These are phyloP conservation scores for Cercospora sojina DNA, from an alignment of 2,329 filamentous ascomycete species.

Conservation along the genomic window DNA sequence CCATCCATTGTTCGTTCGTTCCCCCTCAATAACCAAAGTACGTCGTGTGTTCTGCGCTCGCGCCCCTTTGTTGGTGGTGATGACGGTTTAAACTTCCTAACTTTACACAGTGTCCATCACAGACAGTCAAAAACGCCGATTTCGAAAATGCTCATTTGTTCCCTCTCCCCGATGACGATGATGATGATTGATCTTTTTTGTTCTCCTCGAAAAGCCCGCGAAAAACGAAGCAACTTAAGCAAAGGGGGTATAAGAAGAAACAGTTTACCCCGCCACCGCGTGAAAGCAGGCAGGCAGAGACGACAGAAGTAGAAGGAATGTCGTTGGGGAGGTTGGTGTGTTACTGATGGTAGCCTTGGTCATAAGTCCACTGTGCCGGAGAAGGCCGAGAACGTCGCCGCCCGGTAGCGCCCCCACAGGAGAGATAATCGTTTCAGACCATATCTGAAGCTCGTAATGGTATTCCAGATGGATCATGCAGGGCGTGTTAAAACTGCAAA, in stretches of 20 bases:
- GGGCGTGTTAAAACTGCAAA: background rate
- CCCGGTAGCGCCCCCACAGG: background rate
- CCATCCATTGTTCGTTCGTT: background rate
- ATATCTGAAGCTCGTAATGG: background rate
- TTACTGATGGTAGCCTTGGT: background rate
- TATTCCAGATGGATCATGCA: background rate
- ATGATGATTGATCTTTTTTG: background rate
- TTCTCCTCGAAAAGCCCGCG: background rate
- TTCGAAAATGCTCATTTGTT: constrained; percentile 1
- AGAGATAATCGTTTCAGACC: background rate
- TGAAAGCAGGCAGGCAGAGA: background rate
- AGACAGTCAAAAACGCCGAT: background rate
- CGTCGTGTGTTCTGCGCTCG: background rate
- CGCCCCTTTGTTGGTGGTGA: background rate
- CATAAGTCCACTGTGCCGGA: background rate
- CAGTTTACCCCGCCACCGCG: background rate
- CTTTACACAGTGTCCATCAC: background rate
- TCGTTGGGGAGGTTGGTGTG: background rate
- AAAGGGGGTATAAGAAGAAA: constrained; percentile 8
- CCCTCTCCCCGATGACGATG: background rate
- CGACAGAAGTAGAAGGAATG: background rate
- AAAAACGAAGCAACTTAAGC: background rate
- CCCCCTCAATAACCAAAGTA: background rate
- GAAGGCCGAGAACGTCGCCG: background rate
- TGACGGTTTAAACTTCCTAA: background rate